Conservation (phyloP, 2,329 filamentous ascomycete species). For the Colletotrichum musicola region DNA sequence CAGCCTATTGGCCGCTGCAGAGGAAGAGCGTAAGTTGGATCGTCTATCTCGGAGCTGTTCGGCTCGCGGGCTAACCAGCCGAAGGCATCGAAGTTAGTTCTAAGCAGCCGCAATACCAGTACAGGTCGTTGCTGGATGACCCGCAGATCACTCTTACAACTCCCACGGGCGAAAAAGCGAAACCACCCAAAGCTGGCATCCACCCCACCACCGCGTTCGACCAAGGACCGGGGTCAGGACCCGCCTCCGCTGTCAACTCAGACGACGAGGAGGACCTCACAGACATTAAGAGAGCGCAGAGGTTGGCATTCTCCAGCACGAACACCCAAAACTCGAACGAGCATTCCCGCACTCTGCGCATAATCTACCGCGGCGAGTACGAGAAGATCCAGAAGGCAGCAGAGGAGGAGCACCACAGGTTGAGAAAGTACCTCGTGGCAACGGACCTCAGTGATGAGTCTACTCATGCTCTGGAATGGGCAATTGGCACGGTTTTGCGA, state of each 20-base stretch:
- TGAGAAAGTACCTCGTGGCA: slow-evolving; percentile 94
- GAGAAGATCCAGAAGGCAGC: slow-evolving; percentile 80
- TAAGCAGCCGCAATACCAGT: slow-evolving; percentile 64
- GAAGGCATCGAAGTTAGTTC: slow-evolving; percentile 67
- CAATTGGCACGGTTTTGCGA: slow-evolving; percentile 91
- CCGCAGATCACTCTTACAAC: slow-evolving; percentile 75
- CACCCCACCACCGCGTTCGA: slow-evolving; percentile 92
- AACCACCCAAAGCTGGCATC: slow-evolving; percentile 68
- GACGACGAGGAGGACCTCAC: slow-evolving; percentile 88
- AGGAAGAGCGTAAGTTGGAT: slow-evolving; percentile 78
- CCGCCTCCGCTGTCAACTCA: slow-evolving; percentile 76
- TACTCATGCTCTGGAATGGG: slow-evolving; percentile 96
- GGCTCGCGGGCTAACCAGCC: slow-evolving; percentile 41
- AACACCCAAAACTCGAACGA: slow-evolving; percentile 81
- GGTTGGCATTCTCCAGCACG: slow-evolving; percentile 83
- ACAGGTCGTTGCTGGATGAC: slow-evolving; percentile 74
- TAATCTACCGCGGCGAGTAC: slow-evolving; percentile 92
- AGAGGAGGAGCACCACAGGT: slow-evolving; percentile 80
- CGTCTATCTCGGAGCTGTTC: background rate
- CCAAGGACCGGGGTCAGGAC: slow-evolving; percentile 67
- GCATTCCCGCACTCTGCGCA: slow-evolving; percentile 85
- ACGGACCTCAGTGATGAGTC: slow-evolving; percentile 96
- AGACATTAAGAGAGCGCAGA: slow-evolving; percentile 90
- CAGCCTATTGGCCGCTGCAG: slow-evolving; percentile 79
- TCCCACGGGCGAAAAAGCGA: slow-evolving; percentile 72